Base-by-base conservation (phyloP, 495 filamentous ascomycete genomes). In the Clavariopsis aquatica region DNA sequence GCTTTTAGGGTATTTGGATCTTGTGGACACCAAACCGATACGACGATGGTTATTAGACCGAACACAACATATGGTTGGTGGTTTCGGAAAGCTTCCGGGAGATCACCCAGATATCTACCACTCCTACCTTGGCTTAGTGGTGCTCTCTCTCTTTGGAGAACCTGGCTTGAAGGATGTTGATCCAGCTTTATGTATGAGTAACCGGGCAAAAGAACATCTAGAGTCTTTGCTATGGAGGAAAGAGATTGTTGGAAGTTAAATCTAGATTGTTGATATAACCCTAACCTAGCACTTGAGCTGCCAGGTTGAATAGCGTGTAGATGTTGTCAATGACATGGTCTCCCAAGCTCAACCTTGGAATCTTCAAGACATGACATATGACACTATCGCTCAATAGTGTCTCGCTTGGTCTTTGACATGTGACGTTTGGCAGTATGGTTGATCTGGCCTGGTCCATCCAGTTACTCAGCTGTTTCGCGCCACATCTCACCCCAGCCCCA, bases 41-140 rank as follows among this genome's bases (percentile, higher is more conserved):
- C 84, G 90, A 13, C 81, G 83, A 56, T 98, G 96, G 75, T 79
- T 98, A 17, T 78, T 97, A 0, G 88, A 89, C 28, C 90, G 90
- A 72, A 93, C 90, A n/a, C 92, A 97, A 69, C 94, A 98, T 74
- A 70, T 85, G 23, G 86, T 96, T 19, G 94, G 94, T 52, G 94
- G 94, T 0, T 97, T 98, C 76, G 87, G 87, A 4, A 98, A 98
- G 71, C 72, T 82, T 10, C 87, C 91, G 0, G 89, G 90, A 27
- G 86, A 90, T 60, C 84, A 84, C 62, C 94, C 94, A 51, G 94
- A 98, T 76, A 82, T 97, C 26, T 87, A 96, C 66, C 94, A 98
- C 70, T 89, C 88, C 1, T 96, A 90, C 74, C 85, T 98, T 55
- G 94, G 93, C 2, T 82, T 98, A 38, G 86, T 92, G 0, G 86